These are phyloP conservation scores for Aspergillus campestris DNA, from an alignment of 495 filamentous ascomycete genomes.

Conservation along the genomic window DNA sequence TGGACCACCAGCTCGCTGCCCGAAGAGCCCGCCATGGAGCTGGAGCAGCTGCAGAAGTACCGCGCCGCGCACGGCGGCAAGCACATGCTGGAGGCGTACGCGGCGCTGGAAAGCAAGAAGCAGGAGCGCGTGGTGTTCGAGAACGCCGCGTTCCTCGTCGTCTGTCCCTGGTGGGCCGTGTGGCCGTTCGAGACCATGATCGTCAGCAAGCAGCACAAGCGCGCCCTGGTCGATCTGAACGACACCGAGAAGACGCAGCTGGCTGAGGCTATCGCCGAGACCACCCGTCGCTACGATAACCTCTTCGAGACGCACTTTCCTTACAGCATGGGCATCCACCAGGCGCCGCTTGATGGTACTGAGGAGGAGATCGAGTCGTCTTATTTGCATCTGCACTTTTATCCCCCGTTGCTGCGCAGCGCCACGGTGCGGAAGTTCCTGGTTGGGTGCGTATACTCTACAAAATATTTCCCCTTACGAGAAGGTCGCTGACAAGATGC, in stretches of 20 bases:
- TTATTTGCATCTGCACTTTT: constrained; percentile 96
- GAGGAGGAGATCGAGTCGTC: constrained; percentile 76
- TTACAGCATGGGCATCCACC: constrained; percentile 90
- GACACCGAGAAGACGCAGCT: constrained; percentile 58
- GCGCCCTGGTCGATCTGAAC: constrained; percentile 72
- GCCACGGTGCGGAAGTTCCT: constrained; percentile 93
- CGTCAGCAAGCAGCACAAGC: constrained; percentile 68
- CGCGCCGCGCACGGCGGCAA: constrained; percentile 56
- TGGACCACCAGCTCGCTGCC: constrained; percentile 89
- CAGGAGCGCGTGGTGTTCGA: constrained; percentile 78
- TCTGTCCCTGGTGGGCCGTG: constrained; percentile 94
- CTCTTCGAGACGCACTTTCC: constrained; percentile 95
- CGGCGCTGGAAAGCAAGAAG: constrained; percentile 70
- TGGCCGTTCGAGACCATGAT: constrained; percentile 98
- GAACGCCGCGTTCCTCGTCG: constrained; percentile 71
- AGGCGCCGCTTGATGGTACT: constrained; percentile 82
- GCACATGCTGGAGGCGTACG: constrained; percentile 81
- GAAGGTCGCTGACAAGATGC: constrained; percentile 8
- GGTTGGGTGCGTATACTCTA: constrained; percentile 53
- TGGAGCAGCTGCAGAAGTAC: constrained; percentile 71
- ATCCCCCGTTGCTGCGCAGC: constrained; percentile 84
- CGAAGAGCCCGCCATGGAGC: constrained; percentile 75
- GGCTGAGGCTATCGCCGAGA: constrained; percentile 76
- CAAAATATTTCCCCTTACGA: neutral
- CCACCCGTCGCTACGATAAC: constrained; percentile 89